Percentiles rank a stretch among this genome's conserved stretches.
These are phyloP conservation scores for Trichosporon sp. DNA, from an alignment of 1,284 basidiomycete species.

Conservation along the genomic window DNA sequence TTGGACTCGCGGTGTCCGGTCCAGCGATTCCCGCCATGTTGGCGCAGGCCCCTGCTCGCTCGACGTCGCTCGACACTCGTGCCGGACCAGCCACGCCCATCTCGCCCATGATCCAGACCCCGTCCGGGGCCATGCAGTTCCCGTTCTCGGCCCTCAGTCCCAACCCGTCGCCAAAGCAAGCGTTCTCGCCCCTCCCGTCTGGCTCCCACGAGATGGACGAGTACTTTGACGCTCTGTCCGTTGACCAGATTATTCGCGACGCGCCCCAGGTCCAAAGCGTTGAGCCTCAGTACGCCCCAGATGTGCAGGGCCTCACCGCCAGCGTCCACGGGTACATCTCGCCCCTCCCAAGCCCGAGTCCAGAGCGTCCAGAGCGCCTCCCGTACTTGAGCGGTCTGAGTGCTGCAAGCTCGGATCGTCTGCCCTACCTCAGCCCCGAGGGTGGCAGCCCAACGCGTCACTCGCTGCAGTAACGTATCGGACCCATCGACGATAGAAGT, in stretches of 20 bases:
- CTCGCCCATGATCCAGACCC: slow-evolving; percentile 4
- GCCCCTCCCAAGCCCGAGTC: not conserved
- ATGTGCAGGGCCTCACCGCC: slow-evolving; percentile 12
- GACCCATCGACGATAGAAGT: not conserved
- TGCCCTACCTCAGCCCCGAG: slow-evolving; percentile 3
- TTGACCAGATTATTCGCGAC: slow-evolving; percentile 9
- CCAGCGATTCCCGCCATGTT: slow-evolving; percentile 4
- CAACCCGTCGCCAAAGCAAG: not conserved
- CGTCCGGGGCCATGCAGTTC: slow-evolving; percentile 5
- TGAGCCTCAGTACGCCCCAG: not conserved
- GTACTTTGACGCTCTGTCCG: slow-evolving; percentile 9
- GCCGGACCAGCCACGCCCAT: slow-evolving; percentile 13
- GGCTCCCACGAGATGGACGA: slow-evolving; percentile 1
- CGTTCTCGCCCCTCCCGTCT: not conserved
- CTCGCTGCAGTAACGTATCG: not conserved
- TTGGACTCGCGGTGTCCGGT: not conserved
- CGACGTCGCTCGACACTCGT: not conserved
- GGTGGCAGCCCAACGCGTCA: not conserved
- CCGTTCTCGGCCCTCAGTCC: slow-evolving; percentile 9
- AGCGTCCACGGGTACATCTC: slow-evolving; percentile 13
- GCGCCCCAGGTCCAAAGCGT: slow-evolving; percentile 5
- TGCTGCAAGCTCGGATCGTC: not conserved
- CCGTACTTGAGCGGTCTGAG: not conserved
- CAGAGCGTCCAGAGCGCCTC: slow-evolving; percentile 1
- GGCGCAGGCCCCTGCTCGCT: not conserved